Base-by-base conservation (phyloP, 139 green algal species). In the Diplosphaera chodatii region DNA sequence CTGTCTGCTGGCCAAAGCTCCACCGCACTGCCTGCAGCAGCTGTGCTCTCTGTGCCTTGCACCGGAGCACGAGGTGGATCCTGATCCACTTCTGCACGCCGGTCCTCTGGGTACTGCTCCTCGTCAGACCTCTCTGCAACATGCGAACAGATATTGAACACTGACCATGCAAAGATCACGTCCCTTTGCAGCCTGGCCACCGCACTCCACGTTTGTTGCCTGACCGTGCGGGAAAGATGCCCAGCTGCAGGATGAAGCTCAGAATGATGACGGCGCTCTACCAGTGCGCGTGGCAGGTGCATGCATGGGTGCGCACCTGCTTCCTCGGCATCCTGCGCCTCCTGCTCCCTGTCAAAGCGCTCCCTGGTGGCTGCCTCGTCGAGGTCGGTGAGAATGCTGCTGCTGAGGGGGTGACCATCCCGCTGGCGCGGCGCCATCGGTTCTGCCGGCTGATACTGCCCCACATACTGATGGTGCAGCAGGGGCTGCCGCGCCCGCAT, bases 401-500 rank as follows among this genome's bases (percentile, higher is more conserved):
- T 56, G 63, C 64, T 66, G 40, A 84, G 66, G 30, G 55, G 27
- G 33, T 63, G 76, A n/a, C n/a, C n/a, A n/a, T n/a, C n/a, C n/a
- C n/a, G n/a, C n/a, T n/a, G n/a, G n/a, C n/a, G n/a, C n/a, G n/a
- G n/a, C n/a, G n/a, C n/a, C n/a, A n/a, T n/a, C 23, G 64, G 69
- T 63, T n/a, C 40, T 18, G 69, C 41, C 16, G 63, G 55, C 2
- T 23, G 30, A 59, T 74, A 84, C 68, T 78, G 77, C 27, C 86
- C 88, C 1, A 94, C 72, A 64, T 88, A 86, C 59, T 75, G 71
- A 29, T 93, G 84, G 69, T 92, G 83, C 13, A 94, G 72, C 65
- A 85, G 78, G 4, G 89, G 89, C 64, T 77, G 79, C 2, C 89
- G 78, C 30, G 79, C 56, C 23, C 82, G 74, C 89, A 94, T 94